A percentile compares a stretch with the other conserved stretches of the same genome.
These are phyloP conservation scores for Sutorius australiensis DNA, from an alignment of 768 basidiomycete species.

Conservation along the genomic window DNA sequence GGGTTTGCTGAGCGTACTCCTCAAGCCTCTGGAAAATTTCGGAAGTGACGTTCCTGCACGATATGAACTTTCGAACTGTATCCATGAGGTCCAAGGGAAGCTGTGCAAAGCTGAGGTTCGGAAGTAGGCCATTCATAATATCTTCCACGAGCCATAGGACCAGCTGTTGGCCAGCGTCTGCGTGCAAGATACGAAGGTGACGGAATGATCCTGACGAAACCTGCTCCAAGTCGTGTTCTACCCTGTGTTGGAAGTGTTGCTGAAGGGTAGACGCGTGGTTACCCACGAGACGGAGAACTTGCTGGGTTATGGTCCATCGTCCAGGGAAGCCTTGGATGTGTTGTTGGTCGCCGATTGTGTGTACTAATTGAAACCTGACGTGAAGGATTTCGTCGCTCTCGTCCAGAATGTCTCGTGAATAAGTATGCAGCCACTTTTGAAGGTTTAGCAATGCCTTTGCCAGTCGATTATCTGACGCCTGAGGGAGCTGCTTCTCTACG, in stretches of 20 bases:
- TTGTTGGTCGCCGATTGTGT: slow-evolving; percentile 32
- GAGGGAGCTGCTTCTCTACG: slow-evolving; percentile 33
- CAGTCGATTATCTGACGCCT: neutral
- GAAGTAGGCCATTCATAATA: slow-evolving; percentile 15
- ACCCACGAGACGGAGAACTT: slow-evolving; percentile 27
- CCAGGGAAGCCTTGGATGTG: slow-evolving; percentile 30
- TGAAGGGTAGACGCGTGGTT: slow-evolving; percentile 13
- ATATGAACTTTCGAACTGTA: slow-evolving; percentile 25
- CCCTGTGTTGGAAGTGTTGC: neutral
- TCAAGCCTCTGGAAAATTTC: slow-evolving; percentile 4
- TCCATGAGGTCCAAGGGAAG: neutral
- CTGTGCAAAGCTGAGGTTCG: slow-evolving; percentile 15
- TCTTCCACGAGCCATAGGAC: slow-evolving; percentile 11
- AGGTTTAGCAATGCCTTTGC: slow-evolving; percentile 23
- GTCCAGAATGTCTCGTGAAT: slow-evolving; percentile 28
- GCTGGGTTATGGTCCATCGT: slow-evolving; percentile 34
- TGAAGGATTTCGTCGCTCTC: slow-evolving; percentile 34
- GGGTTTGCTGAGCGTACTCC: neutral
- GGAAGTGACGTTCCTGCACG: neutral
- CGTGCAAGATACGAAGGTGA: slow-evolving; percentile 20
- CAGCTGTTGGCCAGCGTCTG: slow-evolving; percentile 9
- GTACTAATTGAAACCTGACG: slow-evolving; percentile 36
- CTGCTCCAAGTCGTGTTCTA: slow-evolving; percentile 15
- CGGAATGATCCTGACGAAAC: slow-evolving; percentile 21
- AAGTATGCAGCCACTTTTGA: slow-evolving; percentile 24